These are phyloP conservation scores for Rhododendron ferrugineum DNA, from an alignment of 148 eudicot species.

Conservation along the genomic window DNA sequence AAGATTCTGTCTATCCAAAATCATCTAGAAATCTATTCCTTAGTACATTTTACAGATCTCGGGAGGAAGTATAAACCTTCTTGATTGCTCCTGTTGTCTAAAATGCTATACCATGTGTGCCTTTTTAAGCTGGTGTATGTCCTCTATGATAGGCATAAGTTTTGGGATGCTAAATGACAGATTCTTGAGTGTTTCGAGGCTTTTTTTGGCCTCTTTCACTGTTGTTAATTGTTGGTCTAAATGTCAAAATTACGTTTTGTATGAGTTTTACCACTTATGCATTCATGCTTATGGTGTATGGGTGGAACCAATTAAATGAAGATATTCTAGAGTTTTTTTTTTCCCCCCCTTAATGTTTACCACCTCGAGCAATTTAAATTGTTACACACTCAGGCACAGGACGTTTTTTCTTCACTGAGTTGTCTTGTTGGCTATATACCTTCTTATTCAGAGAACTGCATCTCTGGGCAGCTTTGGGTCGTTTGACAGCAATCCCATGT, in stretches of 20 bases:
- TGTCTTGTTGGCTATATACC: background rate
- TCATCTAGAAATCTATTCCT: background rate
- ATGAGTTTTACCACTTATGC: background rate
- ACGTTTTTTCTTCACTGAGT: background rate
- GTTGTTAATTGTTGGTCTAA: background rate
- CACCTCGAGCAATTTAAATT: background rate
- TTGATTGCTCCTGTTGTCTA: conserved; percentile 1
- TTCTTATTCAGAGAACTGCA: conserved; percentile 53
- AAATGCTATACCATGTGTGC: background rate
- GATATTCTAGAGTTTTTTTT: background rate
- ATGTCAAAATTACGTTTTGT: background rate
- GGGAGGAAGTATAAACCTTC: background rate
- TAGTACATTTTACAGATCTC: background rate
- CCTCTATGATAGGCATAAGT: background rate
- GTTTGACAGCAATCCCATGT: conserved; percentile 40
- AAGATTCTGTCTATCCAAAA: background rate
- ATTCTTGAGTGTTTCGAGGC: background rate
- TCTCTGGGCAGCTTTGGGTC: conserved; percentile 64
- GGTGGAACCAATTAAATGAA: background rate
- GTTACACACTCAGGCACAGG: background rate
- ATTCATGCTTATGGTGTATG: background rate
- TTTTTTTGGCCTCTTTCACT: background rate
- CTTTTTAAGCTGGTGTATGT: background rate
- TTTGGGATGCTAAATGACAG: background rate
- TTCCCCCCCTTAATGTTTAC: background rate